Conservation (phyloP, 2,329 filamentous ascomycete species). For the Cercospora sesami region DNA sequence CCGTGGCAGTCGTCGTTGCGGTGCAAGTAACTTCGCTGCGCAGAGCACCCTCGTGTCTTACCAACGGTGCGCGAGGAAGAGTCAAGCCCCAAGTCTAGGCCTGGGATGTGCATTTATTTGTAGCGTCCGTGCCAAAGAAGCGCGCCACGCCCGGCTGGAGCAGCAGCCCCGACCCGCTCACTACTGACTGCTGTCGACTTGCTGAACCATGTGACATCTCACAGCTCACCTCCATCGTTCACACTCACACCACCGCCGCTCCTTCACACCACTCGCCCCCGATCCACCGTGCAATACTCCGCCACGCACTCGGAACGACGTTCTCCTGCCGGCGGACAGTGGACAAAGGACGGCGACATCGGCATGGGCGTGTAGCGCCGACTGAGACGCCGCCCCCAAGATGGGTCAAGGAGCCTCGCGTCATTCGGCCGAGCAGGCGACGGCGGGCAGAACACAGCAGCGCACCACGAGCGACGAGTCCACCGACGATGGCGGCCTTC, state of each 20-base stretch:
- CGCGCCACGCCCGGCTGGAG: not conserved
- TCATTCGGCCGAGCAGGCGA: conserved; percentile 7
- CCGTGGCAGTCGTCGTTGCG: not conserved
- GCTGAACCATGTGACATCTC: not conserved
- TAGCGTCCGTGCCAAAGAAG: not conserved
- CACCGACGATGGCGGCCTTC: conserved; percentile 13
- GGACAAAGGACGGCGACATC: not conserved
- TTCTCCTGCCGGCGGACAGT: not conserved
- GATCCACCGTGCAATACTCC: not conserved
- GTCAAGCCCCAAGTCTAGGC: not conserved
- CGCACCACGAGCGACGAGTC: conserved; percentile 7
- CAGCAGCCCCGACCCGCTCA: not conserved
- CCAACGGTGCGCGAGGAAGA: not conserved
- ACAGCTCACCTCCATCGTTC: conserved; percentile 2
- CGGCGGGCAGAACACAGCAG: not conserved
- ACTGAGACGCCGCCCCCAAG: conserved; percentile 5
- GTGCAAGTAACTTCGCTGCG: not conserved
- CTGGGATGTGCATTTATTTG: not conserved
- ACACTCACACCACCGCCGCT: not conserved
- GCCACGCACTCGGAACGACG: not conserved
- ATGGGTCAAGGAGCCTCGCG: conserved; percentile 16
- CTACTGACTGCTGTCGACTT: not conserved
- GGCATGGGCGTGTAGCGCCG: conserved; percentile 13
- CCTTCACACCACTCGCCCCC: not conserved
- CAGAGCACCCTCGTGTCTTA: not conserved